Conservation (phyloP, 345 rosid genomes). For the Populus pruinosa region DNA sequence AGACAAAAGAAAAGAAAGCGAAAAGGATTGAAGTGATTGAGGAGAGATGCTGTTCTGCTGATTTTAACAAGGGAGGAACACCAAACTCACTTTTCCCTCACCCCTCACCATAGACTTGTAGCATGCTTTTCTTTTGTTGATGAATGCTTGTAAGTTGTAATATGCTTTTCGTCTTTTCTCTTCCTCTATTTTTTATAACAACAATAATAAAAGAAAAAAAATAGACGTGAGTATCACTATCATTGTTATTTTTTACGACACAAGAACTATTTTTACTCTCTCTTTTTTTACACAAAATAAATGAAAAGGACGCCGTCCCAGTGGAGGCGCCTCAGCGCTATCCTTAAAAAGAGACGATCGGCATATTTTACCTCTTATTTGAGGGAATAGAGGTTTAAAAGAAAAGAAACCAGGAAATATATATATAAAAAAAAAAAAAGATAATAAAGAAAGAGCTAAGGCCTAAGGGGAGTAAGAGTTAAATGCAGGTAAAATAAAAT, state of each 20-base stretch:
- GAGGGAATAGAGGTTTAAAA: not conserved
- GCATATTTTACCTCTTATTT: too few relatives aligned
- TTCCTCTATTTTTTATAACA: not conserved
- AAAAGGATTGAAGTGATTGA: conserved; percentile 32
- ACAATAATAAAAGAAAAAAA: not conserved
- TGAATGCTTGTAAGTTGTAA: too few relatives aligned
- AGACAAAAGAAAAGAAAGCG: conserved; percentile 15
- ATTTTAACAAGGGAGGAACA: conserved; percentile 3
- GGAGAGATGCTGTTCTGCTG: not conserved
- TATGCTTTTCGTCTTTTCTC: not conserved
- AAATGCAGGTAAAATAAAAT: not conserved
- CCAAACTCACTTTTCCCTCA: not conserved
- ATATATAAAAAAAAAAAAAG: not conserved
- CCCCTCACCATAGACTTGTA: not conserved
- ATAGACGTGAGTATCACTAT: not conserved
- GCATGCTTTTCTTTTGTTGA: too few relatives aligned
- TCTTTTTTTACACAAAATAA: too few relatives aligned
- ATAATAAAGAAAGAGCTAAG: not conserved
- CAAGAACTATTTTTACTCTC: not conserved
- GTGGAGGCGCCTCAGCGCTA: too few relatives aligned
- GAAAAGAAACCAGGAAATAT: conserved; percentile 4
- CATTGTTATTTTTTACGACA: too few relatives aligned
- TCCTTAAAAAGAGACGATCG: too few relatives aligned
- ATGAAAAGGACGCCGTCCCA: too few relatives aligned
- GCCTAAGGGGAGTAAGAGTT: too few relatives aligned